Evolutionary conservation across 2,329 filamentous ascomycete genomes (phyloP).

Genomic region (Xylaria sp.): DNA sequence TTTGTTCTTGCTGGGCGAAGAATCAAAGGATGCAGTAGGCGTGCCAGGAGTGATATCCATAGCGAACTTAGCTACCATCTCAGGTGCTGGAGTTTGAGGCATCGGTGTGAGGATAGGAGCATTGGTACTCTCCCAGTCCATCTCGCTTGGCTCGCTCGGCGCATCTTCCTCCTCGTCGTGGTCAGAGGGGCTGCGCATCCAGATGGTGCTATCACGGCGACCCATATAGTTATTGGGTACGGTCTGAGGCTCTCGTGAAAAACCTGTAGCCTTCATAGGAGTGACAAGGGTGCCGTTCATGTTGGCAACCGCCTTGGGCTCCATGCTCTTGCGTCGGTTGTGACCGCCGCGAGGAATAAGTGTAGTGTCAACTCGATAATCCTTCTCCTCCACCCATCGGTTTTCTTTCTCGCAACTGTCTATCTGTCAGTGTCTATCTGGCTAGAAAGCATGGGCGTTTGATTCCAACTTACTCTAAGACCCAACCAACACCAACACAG

Average conservation of each 20-base stretch:
- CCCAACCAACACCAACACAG: slow-evolving; percentile 89
- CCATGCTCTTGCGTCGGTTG: slow-evolving; percentile 83
- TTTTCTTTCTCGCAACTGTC: slow-evolving; percentile 79
- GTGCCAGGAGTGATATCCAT: slow-evolving; percentile 61
- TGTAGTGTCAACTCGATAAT: slow-evolving; percentile 75
- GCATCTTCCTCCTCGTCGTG: slow-evolving; percentile 49
- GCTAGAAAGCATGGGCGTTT: background rate
- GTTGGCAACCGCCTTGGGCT: slow-evolving; percentile 76
- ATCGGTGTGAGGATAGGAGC: slow-evolving; percentile 64
- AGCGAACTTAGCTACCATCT: slow-evolving; percentile 64
- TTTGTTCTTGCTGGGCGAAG: slow-evolving; percentile 51
- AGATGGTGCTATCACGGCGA: slow-evolving; percentile 65
- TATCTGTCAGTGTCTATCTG: slow-evolving; percentile 46
- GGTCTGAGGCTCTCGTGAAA: slow-evolving; percentile 53
- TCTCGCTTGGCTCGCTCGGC: slow-evolving; percentile 49
- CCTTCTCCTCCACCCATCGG: slow-evolving; percentile 78
- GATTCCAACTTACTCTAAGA: slow-evolving; percentile 76
- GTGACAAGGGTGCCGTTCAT: slow-evolving; percentile 72
- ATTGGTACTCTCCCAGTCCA: slow-evolving; percentile 53
- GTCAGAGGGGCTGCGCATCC: slow-evolving; percentile 66
- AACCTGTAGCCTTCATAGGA: slow-evolving; percentile 51
- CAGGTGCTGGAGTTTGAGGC: slow-evolving; percentile 68
- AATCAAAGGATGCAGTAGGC: slow-evolving; percentile 53
- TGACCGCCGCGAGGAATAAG: slow-evolving; percentile 75
- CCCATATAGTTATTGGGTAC: slow-evolving; percentile 61